These are phyloP conservation scores for Aspergillus vadensis DNA, from an alignment of 2,329 filamentous ascomycete genomes.

Conservation along the genomic window DNA sequence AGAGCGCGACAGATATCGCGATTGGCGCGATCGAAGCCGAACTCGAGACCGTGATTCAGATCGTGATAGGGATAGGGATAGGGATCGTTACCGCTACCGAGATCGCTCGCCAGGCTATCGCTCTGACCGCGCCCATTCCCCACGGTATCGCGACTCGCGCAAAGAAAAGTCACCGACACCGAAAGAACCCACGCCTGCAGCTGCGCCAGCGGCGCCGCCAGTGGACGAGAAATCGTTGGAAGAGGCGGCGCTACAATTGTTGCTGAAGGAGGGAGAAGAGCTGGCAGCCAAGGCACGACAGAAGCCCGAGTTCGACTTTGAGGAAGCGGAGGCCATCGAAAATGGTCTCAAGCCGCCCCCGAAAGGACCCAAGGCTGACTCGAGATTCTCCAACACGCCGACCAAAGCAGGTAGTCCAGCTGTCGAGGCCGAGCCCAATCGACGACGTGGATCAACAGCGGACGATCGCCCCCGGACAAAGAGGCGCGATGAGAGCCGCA, in stretches of 20 bases:
- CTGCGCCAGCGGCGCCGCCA: constrained; percentile 27
- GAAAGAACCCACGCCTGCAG: constrained; percentile 37
- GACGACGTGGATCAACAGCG: constrained; percentile 30
- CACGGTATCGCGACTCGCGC: constrained; percentile 34
- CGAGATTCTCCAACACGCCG: constrained; percentile 29
- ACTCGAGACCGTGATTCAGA: constrained; percentile 35
- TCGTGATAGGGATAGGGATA: constrained; percentile 27
- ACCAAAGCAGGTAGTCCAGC: constrained; percentile 34
- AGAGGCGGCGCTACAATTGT: constrained; percentile 55
- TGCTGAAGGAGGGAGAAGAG: constrained; percentile 58
- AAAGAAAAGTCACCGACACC: constrained; percentile 35
- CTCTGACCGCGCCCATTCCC: constrained; percentile 34
- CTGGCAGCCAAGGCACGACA: constrained; percentile 54
- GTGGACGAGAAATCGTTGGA: constrained; percentile 59
- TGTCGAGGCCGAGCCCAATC: constrained; percentile 27
- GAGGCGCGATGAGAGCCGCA: constrained; percentile 31
- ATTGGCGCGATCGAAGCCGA: constrained; percentile 40
- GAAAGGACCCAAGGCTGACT: constrained; percentile 33
- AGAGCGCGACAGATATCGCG: constrained; percentile 50
- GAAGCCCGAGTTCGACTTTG: constrained; percentile 55
- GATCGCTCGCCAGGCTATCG: constrained; percentile 37
- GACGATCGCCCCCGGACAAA: constrained; percentile 30
- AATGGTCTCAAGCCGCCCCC: constrained; percentile 38
- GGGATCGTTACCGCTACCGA: constrained; percentile 30
- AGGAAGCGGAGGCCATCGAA: constrained; percentile 47